Evolutionary conservation across 2,329 filamentous ascomycete genomes (phyloP).

Genomic region (Diaporthe sp.): DNA sequence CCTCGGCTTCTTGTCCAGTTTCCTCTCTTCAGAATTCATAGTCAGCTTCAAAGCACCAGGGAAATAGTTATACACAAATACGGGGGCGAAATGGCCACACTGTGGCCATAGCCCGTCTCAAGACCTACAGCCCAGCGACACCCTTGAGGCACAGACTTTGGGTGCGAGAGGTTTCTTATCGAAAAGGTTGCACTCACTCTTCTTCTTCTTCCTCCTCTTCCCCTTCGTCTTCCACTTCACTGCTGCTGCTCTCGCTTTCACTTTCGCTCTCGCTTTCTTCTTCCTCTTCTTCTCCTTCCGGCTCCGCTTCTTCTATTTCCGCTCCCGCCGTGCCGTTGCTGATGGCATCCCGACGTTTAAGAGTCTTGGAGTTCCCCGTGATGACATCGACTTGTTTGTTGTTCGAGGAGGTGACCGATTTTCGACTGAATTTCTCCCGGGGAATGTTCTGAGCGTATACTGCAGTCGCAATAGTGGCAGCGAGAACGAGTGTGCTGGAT

Average conservation of each 20-base stretch:
- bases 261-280: neutral
- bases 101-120: no score
- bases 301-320: neutral
- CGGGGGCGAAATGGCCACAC: no score
- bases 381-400: neutral
- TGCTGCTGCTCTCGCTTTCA: neutral
- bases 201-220: neutral
- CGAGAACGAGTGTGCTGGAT: neutral
- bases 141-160: no score
- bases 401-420: neutral
- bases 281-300: neutral
- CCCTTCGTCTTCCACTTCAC: neutral
- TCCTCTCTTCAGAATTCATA: no score
- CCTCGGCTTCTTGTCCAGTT: neutral
- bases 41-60: no score
- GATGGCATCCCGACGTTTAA: neutral
- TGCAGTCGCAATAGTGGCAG: neutral
- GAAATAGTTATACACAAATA: no score
- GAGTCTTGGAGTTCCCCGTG: neutral
- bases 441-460: conserved; percentile 1
- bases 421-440: neutral
- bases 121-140: no score
- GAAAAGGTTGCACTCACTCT: neutral
- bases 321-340: neutral
- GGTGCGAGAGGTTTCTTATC: no score